Evolutionary conservation across 495 filamentous ascomycete genomes (phyloP).

Genomic region (Massariosphaeria phaeospora): DNA sequence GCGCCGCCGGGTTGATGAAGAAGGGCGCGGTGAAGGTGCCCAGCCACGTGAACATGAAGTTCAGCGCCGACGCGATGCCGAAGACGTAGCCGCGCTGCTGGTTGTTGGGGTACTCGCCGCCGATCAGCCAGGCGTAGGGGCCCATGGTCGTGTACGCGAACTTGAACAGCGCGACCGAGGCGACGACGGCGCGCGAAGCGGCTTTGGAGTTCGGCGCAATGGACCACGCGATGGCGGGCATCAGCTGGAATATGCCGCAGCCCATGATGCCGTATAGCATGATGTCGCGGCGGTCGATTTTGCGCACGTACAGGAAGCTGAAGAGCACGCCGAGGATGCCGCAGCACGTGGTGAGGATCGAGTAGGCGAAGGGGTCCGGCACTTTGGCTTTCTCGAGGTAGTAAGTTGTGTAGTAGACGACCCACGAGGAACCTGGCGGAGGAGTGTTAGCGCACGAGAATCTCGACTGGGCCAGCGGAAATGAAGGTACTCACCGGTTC

Average conservation of each 20-base stretch:
- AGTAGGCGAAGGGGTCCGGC: constrained; percentile 7
- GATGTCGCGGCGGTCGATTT: constrained; percentile 7
- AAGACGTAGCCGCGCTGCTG: constrained; percentile 16
- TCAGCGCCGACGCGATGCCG: constrained; percentile 15
- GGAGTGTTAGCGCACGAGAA: not conserved
- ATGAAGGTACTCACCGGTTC: not conserved
- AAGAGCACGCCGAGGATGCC: constrained; percentile 11
- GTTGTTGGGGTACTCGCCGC: constrained; percentile 16
- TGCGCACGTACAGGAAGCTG: constrained; percentile 7
- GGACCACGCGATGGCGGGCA: constrained; percentile 13
- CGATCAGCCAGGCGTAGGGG: constrained; percentile 19
- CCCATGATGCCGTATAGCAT: constrained; percentile 2
- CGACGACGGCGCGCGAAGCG: constrained; percentile 5
- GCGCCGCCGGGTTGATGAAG: constrained; percentile 20
- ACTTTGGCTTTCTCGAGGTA: constrained; percentile 14
- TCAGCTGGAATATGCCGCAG: constrained; percentile 8
- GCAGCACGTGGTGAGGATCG: constrained; percentile 9
- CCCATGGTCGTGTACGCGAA: constrained; percentile 10
- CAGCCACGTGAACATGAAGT: constrained; percentile 11
- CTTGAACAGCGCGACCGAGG: constrained; percentile 12
- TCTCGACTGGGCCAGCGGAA: not conserved
- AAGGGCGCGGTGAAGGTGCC: constrained; percentile 21
- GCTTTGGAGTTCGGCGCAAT: not conserved
- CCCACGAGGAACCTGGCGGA: constrained; percentile 7
- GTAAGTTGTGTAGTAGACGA: constrained; percentile 13